These are phyloP conservation scores for Phytophthora cryptogea DNA, from an alignment of 352 stramenopile genomes.

Conservation along the genomic window DNA sequence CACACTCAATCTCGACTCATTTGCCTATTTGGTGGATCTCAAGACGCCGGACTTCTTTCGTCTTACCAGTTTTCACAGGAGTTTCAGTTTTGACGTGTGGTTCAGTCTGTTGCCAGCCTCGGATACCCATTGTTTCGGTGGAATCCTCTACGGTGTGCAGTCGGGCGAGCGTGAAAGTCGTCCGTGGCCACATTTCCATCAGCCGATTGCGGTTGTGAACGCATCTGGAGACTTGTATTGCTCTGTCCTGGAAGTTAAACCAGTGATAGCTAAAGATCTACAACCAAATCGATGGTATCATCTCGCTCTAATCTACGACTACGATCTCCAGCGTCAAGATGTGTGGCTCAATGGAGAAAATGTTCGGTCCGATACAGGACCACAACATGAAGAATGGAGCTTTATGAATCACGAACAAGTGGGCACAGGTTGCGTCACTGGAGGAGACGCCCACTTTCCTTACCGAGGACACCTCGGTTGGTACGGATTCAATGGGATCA, in stretches of 20 bases:
- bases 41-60: not conserved
- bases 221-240: constrained; percentile 28
- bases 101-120: constrained; percentile 8
- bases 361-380: not conserved
- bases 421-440: constrained; percentile 33
- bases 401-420: constrained; percentile 24
- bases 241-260: constrained; percentile 28
- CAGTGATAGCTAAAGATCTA: constrained; percentile 20
- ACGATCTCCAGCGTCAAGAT: constrained; percentile 14
- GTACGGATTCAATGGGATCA: constrained; percentile 38
- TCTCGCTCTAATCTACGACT: constrained; percentile 30
- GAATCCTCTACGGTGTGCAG: constrained; percentile 12
- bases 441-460: constrained; percentile 4
- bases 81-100: constrained; percentile 18
- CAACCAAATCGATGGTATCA: constrained; percentile 39
- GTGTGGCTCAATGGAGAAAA: constrained; percentile 33
- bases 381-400: constrained; percentile 16
- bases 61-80: constrained; percentile 7
- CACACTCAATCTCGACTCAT: not conserved
- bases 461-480: constrained; percentile 14
- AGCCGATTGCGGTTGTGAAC: constrained; percentile 35
- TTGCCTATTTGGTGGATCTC: not conserved
- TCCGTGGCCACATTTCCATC: constrained; percentile 27
- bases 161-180: constrained; percentile 3
- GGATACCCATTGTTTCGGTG: not conserved